Conservation (phyloP, 495 filamentous ascomycete genomes). For the Penicillium malachiteum region DNA sequence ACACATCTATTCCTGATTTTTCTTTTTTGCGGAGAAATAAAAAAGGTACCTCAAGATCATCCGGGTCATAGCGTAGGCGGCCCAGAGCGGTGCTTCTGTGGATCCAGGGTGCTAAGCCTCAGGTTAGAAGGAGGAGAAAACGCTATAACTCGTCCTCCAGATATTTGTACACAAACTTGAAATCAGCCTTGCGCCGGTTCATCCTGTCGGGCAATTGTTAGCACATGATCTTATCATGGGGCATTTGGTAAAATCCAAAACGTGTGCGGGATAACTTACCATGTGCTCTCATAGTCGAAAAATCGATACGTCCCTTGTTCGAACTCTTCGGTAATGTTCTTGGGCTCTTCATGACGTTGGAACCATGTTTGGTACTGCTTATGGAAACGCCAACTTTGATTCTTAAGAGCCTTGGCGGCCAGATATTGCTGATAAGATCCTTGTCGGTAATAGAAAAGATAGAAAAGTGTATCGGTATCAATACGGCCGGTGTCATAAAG, state of each 20-base stretch:
- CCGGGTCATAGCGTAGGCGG: background rate
- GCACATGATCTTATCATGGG: slow-evolving; percentile 6
- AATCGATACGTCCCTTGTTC: slow-evolving; percentile 98
- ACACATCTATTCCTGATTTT: slow-evolving; percentile 6
- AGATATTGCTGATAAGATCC: slow-evolving; percentile 94
- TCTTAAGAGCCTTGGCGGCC: slow-evolving; percentile 92
- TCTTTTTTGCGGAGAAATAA: background rate
- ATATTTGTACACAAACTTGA: slow-evolving; percentile 98
- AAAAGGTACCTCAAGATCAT: background rate
- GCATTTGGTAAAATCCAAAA: no score
- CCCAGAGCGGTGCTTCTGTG: background rate
- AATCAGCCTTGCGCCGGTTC: slow-evolving; percentile 97
- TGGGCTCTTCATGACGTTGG: slow-evolving; percentile 95
- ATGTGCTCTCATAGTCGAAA: slow-evolving; percentile 99
- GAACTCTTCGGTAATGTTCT: slow-evolving; percentile 96
- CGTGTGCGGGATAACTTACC: slow-evolving; percentile 57
- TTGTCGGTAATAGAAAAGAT: slow-evolving; percentile 98
- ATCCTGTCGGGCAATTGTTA: slow-evolving; percentile 63
- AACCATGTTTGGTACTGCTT: slow-evolving; percentile 99
- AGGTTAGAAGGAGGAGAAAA: slow-evolving; percentile 1
- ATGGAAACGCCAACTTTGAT: slow-evolving; percentile 97
- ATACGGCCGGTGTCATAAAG: slow-evolving; percentile 75
- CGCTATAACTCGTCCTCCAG: slow-evolving; percentile 83
- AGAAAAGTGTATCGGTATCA: slow-evolving; percentile 96
- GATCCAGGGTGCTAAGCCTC: background rate